Conservation (phyloP, 2,329 filamentous ascomycete genomes). For the Chaetomium globosum region DNA sequence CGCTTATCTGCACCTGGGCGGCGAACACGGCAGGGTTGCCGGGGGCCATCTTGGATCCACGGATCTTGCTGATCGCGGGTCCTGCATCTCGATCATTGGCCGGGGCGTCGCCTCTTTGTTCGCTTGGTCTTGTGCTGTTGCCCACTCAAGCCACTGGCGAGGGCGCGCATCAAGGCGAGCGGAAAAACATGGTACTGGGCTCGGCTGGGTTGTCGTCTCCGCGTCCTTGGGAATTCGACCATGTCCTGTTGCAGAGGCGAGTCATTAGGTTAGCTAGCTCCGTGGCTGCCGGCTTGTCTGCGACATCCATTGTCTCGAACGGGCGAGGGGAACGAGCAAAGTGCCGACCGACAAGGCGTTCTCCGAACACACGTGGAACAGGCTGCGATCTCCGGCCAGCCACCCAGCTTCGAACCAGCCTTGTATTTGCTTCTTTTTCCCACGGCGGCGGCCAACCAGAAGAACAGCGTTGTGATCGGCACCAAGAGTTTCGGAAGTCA, state of each 20-base stretch:
- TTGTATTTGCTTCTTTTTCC: constrained; percentile 8
- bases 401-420: background rate
- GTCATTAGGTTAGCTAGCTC: background rate
- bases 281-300: background rate
- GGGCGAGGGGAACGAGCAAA: background rate
- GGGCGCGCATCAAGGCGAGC: constrained; percentile 1
- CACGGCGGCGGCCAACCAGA: constrained; percentile 11
- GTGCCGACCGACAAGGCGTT: constrained; percentile 6
- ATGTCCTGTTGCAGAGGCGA: constrained; percentile 15
- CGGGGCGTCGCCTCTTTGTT: constrained; percentile 1
- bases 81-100: constrained; percentile 28
- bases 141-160: background rate
- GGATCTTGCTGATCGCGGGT: constrained; percentile 29
- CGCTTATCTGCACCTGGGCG: constrained; percentile 19
- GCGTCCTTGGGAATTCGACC: background rate
- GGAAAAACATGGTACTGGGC: constrained; percentile 14
- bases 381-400: constrained; percentile 12
- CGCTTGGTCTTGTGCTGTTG: background rate
- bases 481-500: constrained; percentile 26
- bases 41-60: constrained; percentile 18
- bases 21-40: constrained; percentile 7
- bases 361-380: constrained; percentile 22
- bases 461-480: constrained; percentile 21
- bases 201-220: constrained; percentile 9
- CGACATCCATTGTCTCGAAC: constrained; percentile 4